Evolutionary conservation across 257 asterid genomes (phyloP).

Genomic region (Gentiana straminea): DNA sequence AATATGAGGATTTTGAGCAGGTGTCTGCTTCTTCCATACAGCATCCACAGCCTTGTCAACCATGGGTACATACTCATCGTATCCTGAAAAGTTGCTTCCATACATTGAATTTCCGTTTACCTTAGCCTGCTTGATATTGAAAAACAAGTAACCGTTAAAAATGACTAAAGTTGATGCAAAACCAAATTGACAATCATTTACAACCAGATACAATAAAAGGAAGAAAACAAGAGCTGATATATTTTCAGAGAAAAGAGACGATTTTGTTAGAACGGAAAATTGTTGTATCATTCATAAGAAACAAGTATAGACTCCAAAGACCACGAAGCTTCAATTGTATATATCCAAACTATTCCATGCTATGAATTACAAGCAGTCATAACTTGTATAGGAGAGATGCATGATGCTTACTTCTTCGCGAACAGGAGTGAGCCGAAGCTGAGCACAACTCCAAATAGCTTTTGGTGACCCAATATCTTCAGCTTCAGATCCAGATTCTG

Average conservation of each 20-base stretch:
- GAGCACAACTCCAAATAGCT: conserved; percentile 73
- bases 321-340: neutral
- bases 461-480: conserved; percentile 96
- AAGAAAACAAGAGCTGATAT: neutral
- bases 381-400: neutral
- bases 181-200: neutral
- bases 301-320: neutral
- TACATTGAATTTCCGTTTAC: conserved; percentile 50
- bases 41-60: conserved; percentile 97
- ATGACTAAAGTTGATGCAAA: neutral
- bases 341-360: neutral
- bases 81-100: conserved; percentile 46
- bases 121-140: conserved; percentile 47
- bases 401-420: conserved; percentile 74
- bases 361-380: neutral
- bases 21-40: conserved; percentile 61
- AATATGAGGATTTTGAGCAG: conserved; percentile 37
- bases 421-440: conserved; percentile 92
- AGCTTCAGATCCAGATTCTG: conserved; percentile 99
- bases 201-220: neutral
- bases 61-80: conserved; percentile 98
- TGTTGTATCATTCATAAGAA: neutral
- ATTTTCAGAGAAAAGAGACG: neutral
- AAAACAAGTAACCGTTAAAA: conserved; percentile 4
- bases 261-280: neutral